These are phyloP conservation scores for Podospora fimiseda DNA, from an alignment of 495 filamentous ascomycete species.

Conservation along the genomic window DNA sequence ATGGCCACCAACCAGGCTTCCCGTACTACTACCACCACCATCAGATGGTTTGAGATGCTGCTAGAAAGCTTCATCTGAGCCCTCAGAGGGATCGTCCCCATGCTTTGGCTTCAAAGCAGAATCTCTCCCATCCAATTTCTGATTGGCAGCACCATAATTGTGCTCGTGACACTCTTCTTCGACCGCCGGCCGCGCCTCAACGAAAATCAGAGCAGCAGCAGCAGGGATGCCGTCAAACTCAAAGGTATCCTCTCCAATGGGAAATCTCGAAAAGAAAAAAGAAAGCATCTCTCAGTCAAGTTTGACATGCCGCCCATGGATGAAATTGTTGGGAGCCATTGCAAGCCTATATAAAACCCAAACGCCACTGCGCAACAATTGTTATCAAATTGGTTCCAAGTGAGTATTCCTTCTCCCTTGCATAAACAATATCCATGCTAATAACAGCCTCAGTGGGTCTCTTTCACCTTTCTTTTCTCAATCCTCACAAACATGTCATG, in stretches of 20 bases:
- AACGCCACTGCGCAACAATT: no score
- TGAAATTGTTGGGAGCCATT: background rate
- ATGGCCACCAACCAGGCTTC: background rate
- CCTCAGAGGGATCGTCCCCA: conserved; percentile 16
- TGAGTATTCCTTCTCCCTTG: no score
- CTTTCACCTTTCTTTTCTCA: no score
- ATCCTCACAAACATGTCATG: no score
- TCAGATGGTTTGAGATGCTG: conserved; percentile 5
- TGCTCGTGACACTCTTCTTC: background rate
- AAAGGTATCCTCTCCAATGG: background rate
- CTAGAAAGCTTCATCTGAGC: conserved; percentile 12
- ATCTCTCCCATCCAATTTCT: conserved; percentile 16
- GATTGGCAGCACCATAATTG: conserved; percentile 4
- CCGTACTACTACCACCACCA: no score
- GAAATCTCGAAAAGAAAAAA: background rate
- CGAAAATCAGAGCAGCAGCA: background rate
- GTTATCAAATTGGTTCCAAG: no score
- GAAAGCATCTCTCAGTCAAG: background rate
- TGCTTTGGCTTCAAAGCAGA: conserved; percentile 21
- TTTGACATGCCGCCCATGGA: background rate
- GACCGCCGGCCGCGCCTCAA: background rate
- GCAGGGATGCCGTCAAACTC: no score
- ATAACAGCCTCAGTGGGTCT: no score
- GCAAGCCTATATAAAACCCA: background rate
- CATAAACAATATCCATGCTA: no score